Conservation (phyloP, 2,329 filamentous ascomycete genomes). For the Colletotrichum nymphaeae region DNA sequence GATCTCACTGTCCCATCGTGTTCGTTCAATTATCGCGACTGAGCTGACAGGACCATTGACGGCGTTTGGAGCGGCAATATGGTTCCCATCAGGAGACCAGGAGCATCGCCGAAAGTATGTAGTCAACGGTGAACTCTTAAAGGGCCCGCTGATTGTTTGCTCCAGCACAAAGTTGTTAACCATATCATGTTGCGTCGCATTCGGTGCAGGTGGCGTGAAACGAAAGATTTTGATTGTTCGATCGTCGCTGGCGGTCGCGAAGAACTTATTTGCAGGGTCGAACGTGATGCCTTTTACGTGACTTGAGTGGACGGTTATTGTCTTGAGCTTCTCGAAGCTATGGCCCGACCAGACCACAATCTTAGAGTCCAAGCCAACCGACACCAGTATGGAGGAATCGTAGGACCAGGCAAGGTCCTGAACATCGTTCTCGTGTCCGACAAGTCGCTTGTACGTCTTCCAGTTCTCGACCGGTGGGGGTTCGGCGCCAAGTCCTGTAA, state of each 20-base stretch:
- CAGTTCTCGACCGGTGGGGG: conserved; percentile 96
- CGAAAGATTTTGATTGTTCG: conserved; percentile 96
- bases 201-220: conserved; percentile 90
- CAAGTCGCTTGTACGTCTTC: conserved; percentile 92
- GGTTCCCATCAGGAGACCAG: conserved; percentile 97
- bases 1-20: conserved; percentile 95
- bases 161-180: conserved; percentile 97
- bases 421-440: conserved; percentile 98
- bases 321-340: conserved; percentile 98
- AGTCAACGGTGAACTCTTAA: conserved; percentile 90
- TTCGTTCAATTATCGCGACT: conserved; percentile 93
- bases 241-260: conserved; percentile 97
- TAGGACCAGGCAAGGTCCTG: conserved; percentile 98
- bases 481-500: conserved; percentile 58
- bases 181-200: conserved; percentile 94
- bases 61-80: conserved; percentile 96
- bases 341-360: conserved; percentile 98
- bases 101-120: conserved; percentile 97
- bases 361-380: conserved; percentile 96
- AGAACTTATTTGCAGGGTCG: conserved; percentile 98
- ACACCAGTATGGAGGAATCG: conserved; percentile 95
- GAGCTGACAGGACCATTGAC: conserved; percentile 98
- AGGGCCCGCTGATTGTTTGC: conserved; percentile 88
- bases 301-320: conserved; percentile 90
- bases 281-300: conserved; percentile 99